Percentiles rank a stretch among this genome's conserved stretches.
phyloP scores from a whole-genome alignment of 1,284 basidiomycete species.

The Sanguinoderma infundibulare region DNA sequence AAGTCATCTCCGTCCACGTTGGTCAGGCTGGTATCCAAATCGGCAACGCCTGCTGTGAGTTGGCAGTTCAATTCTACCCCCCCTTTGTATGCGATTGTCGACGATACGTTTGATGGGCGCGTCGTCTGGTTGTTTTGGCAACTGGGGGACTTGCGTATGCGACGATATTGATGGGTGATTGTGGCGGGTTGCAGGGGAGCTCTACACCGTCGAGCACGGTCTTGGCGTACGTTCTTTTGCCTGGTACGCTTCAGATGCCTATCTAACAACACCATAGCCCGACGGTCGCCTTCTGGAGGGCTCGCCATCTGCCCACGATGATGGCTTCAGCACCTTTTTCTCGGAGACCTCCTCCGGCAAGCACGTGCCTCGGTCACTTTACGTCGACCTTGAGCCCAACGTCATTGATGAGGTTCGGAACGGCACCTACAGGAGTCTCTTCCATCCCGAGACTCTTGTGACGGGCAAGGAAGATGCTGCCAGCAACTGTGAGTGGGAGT shows the following conservation, averaged over 20 bases:
- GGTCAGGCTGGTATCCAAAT: conserved; percentile 97
- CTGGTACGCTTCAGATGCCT: conserved; percentile 12
- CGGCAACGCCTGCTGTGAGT: conserved; percentile 94
- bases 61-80: conserved; percentile 12
- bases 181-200: conserved; percentile 54
- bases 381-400: conserved; percentile 97
- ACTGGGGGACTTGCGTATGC: background rate
- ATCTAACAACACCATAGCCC: conserved; percentile 56
- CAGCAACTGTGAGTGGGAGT: conserved; percentile 85
- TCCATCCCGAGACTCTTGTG: conserved; percentile 99
- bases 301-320: conserved; percentile 76
- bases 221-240: conserved; percentile 72
- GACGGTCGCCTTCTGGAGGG: conserved; percentile 88
- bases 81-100: conserved; percentile 14
- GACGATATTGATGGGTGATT: conserved; percentile 20
- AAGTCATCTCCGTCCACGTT: conserved; percentile 95
- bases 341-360: conserved; percentile 93
- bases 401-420: conserved; percentile 97
- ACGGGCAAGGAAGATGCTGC: conserved; percentile 99
- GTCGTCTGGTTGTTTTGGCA: conserved; percentile 23
- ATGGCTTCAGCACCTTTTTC: conserved; percentile 98
- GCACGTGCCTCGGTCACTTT: conserved; percentile 98
- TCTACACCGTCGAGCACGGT: conserved; percentile 97
- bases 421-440: conserved; percentile 94
- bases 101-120: conserved; percentile 31